A percentile compares a stretch with the other conserved stretches of the same genome.
Conservation (phyloP, 2,329 filamentous ascomycete species). For the Arachnopeziza araneosa region DNA sequence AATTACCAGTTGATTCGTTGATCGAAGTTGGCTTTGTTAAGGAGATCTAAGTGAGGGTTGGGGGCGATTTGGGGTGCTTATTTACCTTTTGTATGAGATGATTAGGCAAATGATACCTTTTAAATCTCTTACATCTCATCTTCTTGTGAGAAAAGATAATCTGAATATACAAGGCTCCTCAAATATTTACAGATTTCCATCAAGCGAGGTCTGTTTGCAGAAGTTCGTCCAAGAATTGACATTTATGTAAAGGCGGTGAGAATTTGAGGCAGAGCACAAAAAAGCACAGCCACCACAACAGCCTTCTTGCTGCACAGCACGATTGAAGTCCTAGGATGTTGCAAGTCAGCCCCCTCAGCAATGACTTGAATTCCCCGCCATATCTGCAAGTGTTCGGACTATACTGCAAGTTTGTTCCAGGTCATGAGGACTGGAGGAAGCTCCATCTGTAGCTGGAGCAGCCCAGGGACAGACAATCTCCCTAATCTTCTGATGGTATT, state of each 20-base stretch:
- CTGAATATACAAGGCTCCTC: neutral
- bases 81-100: neutral
- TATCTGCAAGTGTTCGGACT: neutral
- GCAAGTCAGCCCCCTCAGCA: neutral
- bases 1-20: conserved; percentile 51
- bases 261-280: neutral
- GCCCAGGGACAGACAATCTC: too few species aligned
- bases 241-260: neutral
- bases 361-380: neutral
- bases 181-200: too few species aligned
- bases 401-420: neutral
- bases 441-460: neutral
- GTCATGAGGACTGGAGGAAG: neutral
- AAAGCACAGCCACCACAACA: neutral
- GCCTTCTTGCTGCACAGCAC: neutral
- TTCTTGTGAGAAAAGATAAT: neutral
- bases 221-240: too few species aligned
- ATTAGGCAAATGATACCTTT: neutral
- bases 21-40: conserved; percentile 67
- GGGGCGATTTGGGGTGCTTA: neutral
- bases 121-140: neutral
- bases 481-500: too few species aligned
- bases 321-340: neutral
- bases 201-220: too few species aligned
- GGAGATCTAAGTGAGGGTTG: conserved; percentile 43